Evolutionary conservation across 148 eudicot genomes (phyloP), one percentile per base, ranked within the genome.

Genomic region (Cornus kousa): DNA sequence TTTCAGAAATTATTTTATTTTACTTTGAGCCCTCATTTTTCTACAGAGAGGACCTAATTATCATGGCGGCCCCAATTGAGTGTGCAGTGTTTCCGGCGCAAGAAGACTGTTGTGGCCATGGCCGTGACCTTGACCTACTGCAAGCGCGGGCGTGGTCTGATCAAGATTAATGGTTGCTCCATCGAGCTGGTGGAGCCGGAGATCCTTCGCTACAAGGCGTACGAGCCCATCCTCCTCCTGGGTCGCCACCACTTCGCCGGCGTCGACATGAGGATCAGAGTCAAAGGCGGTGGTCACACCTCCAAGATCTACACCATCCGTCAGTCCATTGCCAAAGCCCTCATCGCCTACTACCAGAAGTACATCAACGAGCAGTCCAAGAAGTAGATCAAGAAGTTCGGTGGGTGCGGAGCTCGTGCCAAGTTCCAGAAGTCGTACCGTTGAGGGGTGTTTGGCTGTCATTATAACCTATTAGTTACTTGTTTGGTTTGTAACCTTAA

Each of bases 161-260:
- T 85, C 84, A 85, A 85, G 78, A 79, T 85, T 72, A 85, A 85
- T 80, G 87, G 87, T 64, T 69, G 74, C 35, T 79, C 83, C 9
- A 80, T 80, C 79, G 83, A 80, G 71, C 83, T 80, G 8, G 68
- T 80, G n/a, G n/a, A n/a, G n/a, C n/a, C n/a, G n/a, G n/a, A n/a
- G n/a, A n/a, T n/a, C n/a, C n/a, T n/a, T n/a, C 83, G 83, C 6
- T 80, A 67, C 82, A 80, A 80, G 74, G n/a, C n/a, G n/a, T n/a
- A n/a, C n/a, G n/a, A n/a, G n/a, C n/a, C n/a, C n/a, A n/a, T n/a
- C n/a, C n/a, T 80, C 50, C 83, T 80, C 79, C 82, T 80, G 59
- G 82, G 82, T 24, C 82, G 82, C 46, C 73, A 73, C 57, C 82
- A 78, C 68, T 80, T 80, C 82, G 69, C 78, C 62, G 79, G 73